Evolutionary conservation across 2,329 filamentous ascomycete genomes (phyloP), one percentile per base, ranked within the genome.

Genomic region (Fusarium staphyleae): DNA sequence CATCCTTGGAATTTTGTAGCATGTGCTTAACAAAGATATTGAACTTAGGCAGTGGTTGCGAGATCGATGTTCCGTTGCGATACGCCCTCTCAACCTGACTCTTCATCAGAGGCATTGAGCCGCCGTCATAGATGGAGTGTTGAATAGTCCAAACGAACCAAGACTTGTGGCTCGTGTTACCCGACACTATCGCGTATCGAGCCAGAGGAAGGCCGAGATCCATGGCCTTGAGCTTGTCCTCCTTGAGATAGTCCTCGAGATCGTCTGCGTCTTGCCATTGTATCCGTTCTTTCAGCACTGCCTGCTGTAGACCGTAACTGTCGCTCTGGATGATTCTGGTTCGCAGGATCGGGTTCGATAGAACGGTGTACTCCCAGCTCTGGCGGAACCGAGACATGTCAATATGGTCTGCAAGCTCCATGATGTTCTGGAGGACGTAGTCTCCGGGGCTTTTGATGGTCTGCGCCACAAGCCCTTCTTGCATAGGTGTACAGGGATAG

Each of bases 101-200:
- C 30, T 30, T 51, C 10, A 67, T 56, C 4, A 79, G 62, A 3
- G 74, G 74, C 74, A 79, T 75, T 1, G 74, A 77, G 76, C 79
- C 81, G 11, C 79, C 80, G 40, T 83, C 81, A 48, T 82, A 83
- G 1, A 81, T 65, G 13, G 75, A 74, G 53, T 83, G 80, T 18
- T 68, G 65, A 18, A 58, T 49, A 2, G 54, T 57, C 57, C 52
- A 64, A n/a, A 63, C 36, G 16, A 65, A 52, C 13, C 26, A 42
- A n/a, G 36, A 10, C 2, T 33, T 48, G 2, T 18, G 29, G 8
- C 24, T 32, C 9, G 34, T 11, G 2, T 36, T 7, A 1, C 33
- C 19, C 7, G 24, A 32, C n/a, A 55, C 15, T 4, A 52, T 43
- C 3, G 42, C 47, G 10, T 35, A 40, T 9, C 52, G 19, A 28